These are phyloP conservation scores for Anthracocystis setariae DNA, from an alignment of 1,284 basidiomycete genomes.

Conservation along the genomic window DNA sequence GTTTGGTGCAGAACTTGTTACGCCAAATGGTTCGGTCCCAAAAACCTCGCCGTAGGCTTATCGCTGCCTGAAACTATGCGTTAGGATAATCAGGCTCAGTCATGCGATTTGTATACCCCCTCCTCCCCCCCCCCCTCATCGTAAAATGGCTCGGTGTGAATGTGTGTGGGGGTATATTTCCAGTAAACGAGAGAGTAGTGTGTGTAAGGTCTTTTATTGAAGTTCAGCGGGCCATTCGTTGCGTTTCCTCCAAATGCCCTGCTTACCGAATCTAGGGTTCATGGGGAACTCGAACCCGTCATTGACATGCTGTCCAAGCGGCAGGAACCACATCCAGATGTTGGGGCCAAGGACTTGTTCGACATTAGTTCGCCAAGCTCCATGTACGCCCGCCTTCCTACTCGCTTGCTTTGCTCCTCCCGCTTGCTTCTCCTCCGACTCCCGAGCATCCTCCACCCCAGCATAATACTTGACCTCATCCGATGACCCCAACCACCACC, in stretches of 20 bases:
- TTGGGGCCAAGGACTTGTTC: constrained; percentile 18
- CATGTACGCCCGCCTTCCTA: neutral
- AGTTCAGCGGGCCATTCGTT: constrained; percentile 33
- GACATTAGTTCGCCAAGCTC: constrained; percentile 23
- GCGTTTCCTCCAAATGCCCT: constrained; percentile 24
- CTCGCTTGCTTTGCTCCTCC: neutral
- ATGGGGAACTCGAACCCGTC: constrained; percentile 36
- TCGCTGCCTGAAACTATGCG: constrained; percentile 48
- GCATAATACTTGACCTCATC: constrained; percentile 13
- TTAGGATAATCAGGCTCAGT: neutral
- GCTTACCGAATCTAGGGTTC: constrained; percentile 40
- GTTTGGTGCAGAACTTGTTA: constrained; percentile 65
- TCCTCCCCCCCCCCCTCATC: neutral
- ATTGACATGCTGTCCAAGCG: constrained; percentile 28
- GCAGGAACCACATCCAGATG: constrained; percentile 21
- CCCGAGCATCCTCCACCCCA: neutral
- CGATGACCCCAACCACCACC: constrained; percentile 79
- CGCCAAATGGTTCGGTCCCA: constrained; percentile 58
- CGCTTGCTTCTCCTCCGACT: constrained; percentile 8
- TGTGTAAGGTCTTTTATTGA: constrained; percentile 1
- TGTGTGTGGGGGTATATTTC: too few relatives aligned
- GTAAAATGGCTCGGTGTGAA: too few relatives aligned
- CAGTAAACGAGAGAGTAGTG: too few relatives aligned
- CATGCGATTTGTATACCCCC: constrained; percentile 4
- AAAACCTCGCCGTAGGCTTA: constrained; percentile 45